Evolutionary conservation across 73 alveolate species (phyloP).

Genomic region (Paramecium biaurelia): DNA sequence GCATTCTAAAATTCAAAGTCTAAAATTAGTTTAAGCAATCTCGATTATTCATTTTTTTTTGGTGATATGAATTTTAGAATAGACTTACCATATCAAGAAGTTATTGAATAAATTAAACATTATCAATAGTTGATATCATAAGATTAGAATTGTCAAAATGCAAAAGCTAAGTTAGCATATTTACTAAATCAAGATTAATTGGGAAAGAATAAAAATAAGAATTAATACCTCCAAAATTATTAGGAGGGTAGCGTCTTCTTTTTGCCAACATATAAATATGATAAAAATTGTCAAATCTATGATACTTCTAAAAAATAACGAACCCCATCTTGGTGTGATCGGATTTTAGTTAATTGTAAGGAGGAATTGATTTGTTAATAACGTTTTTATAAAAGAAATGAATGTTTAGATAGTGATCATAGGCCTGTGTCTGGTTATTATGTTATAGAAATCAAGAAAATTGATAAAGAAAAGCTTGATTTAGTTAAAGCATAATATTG

Average conservation of each 20-base stretch:
- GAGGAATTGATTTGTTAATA: slow-evolving; percentile 73
- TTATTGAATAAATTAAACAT: slow-evolving; percentile 65
- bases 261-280: slow-evolving; percentile 93
- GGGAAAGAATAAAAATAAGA: slow-evolving; percentile 66
- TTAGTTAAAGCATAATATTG: neutral
- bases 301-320: slow-evolving; percentile 81
- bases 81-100: slow-evolving; percentile 71
- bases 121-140: neutral
- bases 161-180: slow-evolving; percentile 50
- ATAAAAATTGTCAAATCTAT: slow-evolving; percentile 60
- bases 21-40: slow-evolving; percentile 63
- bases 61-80: slow-evolving; percentile 95
- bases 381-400: slow-evolving; percentile 78
- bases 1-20: slow-evolving; percentile 71
- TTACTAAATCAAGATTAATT: slow-evolving; percentile 81
- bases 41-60: slow-evolving; percentile 87
- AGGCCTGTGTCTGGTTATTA: slow-evolving; percentile 83
- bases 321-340: slow-evolving; percentile 95
- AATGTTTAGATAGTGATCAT: slow-evolving; percentile 88
- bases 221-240: slow-evolving; percentile 72
- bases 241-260: slow-evolving; percentile 87
- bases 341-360: slow-evolving; percentile 76
- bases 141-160: slow-evolving; percentile 9
- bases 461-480: slow-evolving; percentile 1
- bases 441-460: slow-evolving; percentile 66